These are phyloP conservation scores for Parathielavia hyrcaniae DNA, from an alignment of 495 filamentous ascomycete genomes.

Conservation along the genomic window DNA sequence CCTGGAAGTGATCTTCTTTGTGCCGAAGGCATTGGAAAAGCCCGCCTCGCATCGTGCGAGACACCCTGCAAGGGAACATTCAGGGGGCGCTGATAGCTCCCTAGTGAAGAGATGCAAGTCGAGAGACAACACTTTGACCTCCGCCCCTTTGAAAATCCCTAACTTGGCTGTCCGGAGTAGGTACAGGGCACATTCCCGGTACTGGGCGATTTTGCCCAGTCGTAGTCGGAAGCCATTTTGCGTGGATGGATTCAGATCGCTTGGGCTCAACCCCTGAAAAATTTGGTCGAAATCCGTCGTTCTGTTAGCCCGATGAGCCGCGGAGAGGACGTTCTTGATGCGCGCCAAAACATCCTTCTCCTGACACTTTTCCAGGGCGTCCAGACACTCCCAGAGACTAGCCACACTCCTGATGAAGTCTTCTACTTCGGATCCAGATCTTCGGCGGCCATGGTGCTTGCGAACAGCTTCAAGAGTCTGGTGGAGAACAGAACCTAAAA, in stretches of 20 bases:
- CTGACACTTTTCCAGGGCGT: not conserved
- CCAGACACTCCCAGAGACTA: not conserved
- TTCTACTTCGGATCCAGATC: not conserved
- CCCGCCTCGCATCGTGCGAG: not conserved
- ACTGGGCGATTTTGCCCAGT: constrained; percentile 34
- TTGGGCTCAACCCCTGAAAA: constrained; percentile 6
- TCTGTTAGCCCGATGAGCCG: constrained; percentile 6
- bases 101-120: constrained; percentile 22
- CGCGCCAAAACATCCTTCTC: not conserved
- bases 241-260: constrained; percentile 10
- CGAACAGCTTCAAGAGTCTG: constrained; percentile 3
- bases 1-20: not conserved
- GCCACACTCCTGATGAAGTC: not conserved
- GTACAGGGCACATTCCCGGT: constrained; percentile 31
- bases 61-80: not conserved
- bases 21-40: not conserved
- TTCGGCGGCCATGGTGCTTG: not conserved
- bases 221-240: constrained; percentile 26
- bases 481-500: constrained; percentile 2
- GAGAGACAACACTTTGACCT: constrained; percentile 26
- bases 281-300: constrained; percentile 10
- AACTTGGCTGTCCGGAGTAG: constrained; percentile 29
- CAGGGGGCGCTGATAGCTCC: not conserved
- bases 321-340: constrained; percentile 7
- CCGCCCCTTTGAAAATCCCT: constrained; percentile 23